These are phyloP conservation scores for Pelargonium myrrhifolium DNA, from an alignment of 441 rosid genomes.

Conservation along the genomic window DNA sequence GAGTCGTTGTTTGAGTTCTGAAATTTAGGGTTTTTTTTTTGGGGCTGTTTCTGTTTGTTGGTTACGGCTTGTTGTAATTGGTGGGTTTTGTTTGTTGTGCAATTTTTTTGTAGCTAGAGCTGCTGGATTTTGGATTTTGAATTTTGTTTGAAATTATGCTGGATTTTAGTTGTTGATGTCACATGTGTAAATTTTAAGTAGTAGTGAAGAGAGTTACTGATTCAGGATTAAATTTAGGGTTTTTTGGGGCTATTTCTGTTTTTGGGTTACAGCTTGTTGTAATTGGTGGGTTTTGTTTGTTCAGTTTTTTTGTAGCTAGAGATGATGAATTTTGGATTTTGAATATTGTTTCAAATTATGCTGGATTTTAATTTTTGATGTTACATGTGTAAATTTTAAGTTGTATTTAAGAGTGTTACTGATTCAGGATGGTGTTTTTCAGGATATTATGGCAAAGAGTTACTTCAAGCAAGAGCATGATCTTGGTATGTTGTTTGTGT, in stretches of 20 bases:
- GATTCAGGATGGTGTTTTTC: slow-evolving; percentile 15
- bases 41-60: neutral
- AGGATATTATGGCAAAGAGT: slow-evolving; percentile 53
- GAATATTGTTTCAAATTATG: neutral
- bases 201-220: neutral
- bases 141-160: too few species aligned
- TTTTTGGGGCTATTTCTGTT: neutral
- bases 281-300: neutral
- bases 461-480: slow-evolving; percentile 75
- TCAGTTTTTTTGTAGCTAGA: neutral
- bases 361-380: neutral
- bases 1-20: neutral
- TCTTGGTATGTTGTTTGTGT: slow-evolving; percentile 34
- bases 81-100: neutral
- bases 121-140: neutral
- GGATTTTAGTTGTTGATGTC: too few species aligned
- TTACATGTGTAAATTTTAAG: neutral
- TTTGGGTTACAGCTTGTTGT: neutral
- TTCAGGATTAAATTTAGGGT: slow-evolving; percentile 9
- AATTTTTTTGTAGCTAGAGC: neutral
- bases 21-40: neutral
- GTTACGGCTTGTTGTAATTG: neutral
- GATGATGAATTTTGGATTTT: neutral
- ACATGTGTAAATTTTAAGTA: neutral
- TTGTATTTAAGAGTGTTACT: neutral